Base-by-base conservation (phyloP, 83 land plant genomes). In the Thuja plicata region DNA sequence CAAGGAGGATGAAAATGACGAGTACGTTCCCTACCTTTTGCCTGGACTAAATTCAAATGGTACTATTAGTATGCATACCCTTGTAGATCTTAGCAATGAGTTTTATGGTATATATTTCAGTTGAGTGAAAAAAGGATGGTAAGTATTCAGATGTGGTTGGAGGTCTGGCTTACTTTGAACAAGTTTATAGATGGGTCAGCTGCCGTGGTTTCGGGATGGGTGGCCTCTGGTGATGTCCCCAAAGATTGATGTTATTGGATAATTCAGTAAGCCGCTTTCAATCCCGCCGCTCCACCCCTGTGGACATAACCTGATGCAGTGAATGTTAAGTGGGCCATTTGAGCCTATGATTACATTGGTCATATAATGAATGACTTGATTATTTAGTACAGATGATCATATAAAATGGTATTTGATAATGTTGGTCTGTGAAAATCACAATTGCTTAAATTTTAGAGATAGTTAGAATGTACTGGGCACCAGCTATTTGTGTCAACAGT, bases 1-100 rank as follows among this genome's bases (percentile, higher is more conserved):
- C 48, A 79, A 79, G 83, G 83, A 79, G 45, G 83, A 66, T 27
- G 71, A 80, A 24, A 45, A 80, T 16, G 84, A 80, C 11, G 84
- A 80, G 84, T 80, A 80, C 48, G 84, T 80, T 17, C 46, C 84
- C 43, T 80, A 80, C 9, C 46, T 8, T 11, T 80, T 80, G 48
- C 12, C 24, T 80, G 24, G 8, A 24, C 30, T 24, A 24, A 24
- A 27, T 66, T 24, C n/a, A 80, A 80, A 80, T 41, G 50, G 3
- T 80, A 30, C 27, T 80, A 45, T 40, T 79, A 24, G 3, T 80
- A 80, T 24, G n/a, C 9, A 24, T 41, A 80, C 30, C 46, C 30
- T 41, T 80, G 30, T 41, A 27, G 50, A 80, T 80, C 84, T 41
- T 80, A 24, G 50, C 41, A 46, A 41, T 80, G 40, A 2, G 48